Conservation (phyloP, 2,329 filamentous ascomycete genomes). For the Rutstroemia sp. region DNA sequence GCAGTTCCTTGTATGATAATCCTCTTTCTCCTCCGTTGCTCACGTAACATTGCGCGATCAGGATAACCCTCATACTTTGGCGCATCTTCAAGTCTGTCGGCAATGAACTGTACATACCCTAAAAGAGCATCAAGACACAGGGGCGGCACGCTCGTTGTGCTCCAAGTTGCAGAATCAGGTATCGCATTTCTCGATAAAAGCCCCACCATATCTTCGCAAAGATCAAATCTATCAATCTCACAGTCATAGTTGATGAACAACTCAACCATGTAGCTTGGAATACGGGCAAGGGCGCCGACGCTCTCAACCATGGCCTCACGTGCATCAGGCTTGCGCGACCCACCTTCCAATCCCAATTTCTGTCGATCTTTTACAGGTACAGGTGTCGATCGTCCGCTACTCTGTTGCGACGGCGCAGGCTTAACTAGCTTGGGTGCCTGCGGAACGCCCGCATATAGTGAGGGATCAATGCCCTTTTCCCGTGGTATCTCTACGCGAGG, state of each 20-base stretch:
- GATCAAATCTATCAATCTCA: slow-evolving; percentile 80
- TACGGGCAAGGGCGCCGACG: slow-evolving; percentile 81
- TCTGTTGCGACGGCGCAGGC: slow-evolving; percentile 61
- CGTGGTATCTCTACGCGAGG: slow-evolving; percentile 89
- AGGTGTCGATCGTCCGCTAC: slow-evolving; percentile 80
- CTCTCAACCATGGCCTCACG: slow-evolving; percentile 98
- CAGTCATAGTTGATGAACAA: slow-evolving; percentile 98
- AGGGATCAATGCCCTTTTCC: slow-evolving; percentile 83
- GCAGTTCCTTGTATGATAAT: slow-evolving; percentile 79
- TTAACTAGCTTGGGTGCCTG: slow-evolving; percentile 85
- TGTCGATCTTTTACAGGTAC: slow-evolving; percentile 89
- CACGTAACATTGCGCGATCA: slow-evolving; percentile 54
- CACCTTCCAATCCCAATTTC: slow-evolving; percentile 86
- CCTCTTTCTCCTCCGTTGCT: slow-evolving; percentile 73
- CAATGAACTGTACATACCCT: slow-evolving; percentile 85
- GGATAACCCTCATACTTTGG: slow-evolving; percentile 59
- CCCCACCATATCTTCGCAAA: slow-evolving; percentile 94
- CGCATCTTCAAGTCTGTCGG: slow-evolving; percentile 71
- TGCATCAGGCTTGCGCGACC: slow-evolving; percentile 85
- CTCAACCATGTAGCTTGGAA: slow-evolving; percentile 91
- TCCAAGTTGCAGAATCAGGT: slow-evolving; percentile 97
- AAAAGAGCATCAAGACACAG: slow-evolving; percentile 88
- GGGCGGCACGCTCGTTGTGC: slow-evolving; percentile 94
- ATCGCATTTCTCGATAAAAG: slow-evolving; percentile 89
- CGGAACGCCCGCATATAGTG: slow-evolving; percentile 86